phyloP scores from a whole-genome alignment of 768 basidiomycete genomes.

The Suillus subaureus region DNA sequence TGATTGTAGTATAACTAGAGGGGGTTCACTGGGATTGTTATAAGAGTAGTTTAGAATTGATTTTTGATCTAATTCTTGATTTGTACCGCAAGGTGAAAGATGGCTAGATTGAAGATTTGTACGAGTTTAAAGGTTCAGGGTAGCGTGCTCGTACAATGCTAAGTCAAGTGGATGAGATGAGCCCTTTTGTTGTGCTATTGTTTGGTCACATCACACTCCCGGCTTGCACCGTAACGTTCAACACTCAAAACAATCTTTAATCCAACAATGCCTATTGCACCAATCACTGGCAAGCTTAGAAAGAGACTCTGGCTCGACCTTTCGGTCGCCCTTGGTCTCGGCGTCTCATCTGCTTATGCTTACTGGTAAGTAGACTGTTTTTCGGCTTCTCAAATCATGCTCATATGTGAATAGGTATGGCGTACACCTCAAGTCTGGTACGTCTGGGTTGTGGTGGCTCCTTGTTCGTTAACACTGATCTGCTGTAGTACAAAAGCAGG shows the following conservation, averaged over 20 bases:
- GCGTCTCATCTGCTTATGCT: slow-evolving; percentile 69
- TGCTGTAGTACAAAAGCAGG: slow-evolving; percentile 74
- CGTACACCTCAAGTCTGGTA: slow-evolving; percentile 72
- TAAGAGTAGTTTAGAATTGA: slow-evolving; percentile 4
- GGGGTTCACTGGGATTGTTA: slow-evolving; percentile 7
- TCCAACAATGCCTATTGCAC: slow-evolving; percentile 75
- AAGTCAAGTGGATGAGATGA: slow-evolving; percentile 16
- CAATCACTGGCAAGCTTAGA: slow-evolving; percentile 92
- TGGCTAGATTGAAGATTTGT: background rate
- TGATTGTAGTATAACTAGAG: slow-evolving; percentile 39
- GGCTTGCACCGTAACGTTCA: slow-evolving; percentile 31
- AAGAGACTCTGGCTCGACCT: slow-evolving; percentile 91
- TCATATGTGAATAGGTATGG: slow-evolving; percentile 67
- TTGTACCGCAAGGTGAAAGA: background rate
- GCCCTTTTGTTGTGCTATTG: slow-evolving; percentile 33
- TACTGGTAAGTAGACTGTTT: slow-evolving; percentile 70
- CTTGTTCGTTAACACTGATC: slow-evolving; percentile 13
- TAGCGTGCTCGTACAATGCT: slow-evolving; percentile 4
- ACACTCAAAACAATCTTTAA: slow-evolving; percentile 21
- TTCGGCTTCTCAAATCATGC: slow-evolving; percentile 21
- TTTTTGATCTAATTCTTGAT: slow-evolving; percentile 14
- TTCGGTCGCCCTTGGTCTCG: slow-evolving; percentile 73
- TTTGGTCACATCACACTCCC: slow-evolving; percentile 27
- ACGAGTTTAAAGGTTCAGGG: slow-evolving; percentile 1
- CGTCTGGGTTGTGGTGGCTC: slow-evolving; percentile 30